Evolutionary conservation across 2,329 filamentous ascomycete species (phyloP).

Genomic region (Annulohypoxylon truncatum): DNA sequence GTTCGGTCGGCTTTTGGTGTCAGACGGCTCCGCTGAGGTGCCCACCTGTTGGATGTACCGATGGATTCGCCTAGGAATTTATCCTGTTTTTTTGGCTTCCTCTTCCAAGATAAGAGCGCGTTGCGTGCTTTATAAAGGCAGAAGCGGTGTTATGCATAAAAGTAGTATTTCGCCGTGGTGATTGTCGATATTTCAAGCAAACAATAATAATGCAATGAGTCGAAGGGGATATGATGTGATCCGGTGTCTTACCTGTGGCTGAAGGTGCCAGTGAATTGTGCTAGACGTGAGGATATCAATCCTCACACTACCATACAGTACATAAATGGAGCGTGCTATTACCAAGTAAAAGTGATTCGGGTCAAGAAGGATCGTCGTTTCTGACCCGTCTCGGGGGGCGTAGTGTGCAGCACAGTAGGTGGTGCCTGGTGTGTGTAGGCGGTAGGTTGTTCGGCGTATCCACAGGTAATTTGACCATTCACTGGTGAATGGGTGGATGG

Average conservation of each 20-base stretch:
- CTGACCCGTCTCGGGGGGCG: slow-evolving; percentile 19
- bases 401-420: slow-evolving; percentile 8
- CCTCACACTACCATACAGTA: slow-evolving; percentile 18
- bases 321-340: slow-evolving; percentile 17
- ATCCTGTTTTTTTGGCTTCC: slow-evolving; percentile 6
- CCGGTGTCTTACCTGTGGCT: slow-evolving; percentile 32
- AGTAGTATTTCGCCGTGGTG: slow-evolving; percentile 23
- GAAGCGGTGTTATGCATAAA: slow-evolving; percentile 12
- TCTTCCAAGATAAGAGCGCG: slow-evolving; percentile 11
- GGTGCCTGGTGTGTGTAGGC: slow-evolving; percentile 18
- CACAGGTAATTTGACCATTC: slow-evolving; percentile 32
- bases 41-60: slow-evolving; percentile 5
- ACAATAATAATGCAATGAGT: slow-evolving; percentile 18
- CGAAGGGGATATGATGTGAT: slow-evolving; percentile 10
- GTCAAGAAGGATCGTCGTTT: slow-evolving; percentile 20
- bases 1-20: slow-evolving; percentile 10
- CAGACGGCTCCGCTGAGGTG: slow-evolving; percentile 7
- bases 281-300: slow-evolving; percentile 27
- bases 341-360: slow-evolving; percentile 16
- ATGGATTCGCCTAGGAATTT: slow-evolving; percentile 12
- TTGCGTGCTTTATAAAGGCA: slow-evolving; percentile 21
- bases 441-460: slow-evolving; percentile 27
- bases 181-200: slow-evolving; percentile 29
- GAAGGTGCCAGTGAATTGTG: slow-evolving; percentile 18
- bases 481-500: neutral